These are phyloP conservation scores for Backusella sp. DNA, from an alignment of 192 early-diverging fungal genomes.

Conservation along the genomic window DNA sequence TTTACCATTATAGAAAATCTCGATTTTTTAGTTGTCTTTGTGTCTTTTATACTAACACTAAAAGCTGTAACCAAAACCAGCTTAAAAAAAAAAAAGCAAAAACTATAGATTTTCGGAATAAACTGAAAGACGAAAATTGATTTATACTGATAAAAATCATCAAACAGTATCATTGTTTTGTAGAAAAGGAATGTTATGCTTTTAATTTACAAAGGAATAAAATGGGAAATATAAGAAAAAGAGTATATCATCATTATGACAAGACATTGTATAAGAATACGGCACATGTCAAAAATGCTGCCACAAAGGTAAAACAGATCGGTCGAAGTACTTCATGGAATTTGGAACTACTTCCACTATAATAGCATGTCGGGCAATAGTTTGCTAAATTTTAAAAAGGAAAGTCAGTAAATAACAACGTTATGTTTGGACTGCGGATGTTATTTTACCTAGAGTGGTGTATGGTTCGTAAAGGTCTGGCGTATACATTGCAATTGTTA, in stretches of 20 bases:
- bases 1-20: no score
- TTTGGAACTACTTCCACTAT: conserved; percentile 14
- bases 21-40: neutral
- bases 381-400: conserved; percentile 13
- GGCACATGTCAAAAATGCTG: neutral
- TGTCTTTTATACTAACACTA: neutral
- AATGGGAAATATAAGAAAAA: neutral
- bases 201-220: neutral
- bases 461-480: conserved; percentile 24
- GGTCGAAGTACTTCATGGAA: neutral
- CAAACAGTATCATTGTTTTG: neutral
- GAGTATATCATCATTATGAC: neutral
- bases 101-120: neutral
- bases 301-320: neutral
- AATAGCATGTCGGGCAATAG: conserved; percentile 31
- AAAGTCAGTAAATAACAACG: conserved; percentile 19
- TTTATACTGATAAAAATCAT: neutral
- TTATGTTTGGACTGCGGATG: neutral
- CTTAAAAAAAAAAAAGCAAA: neutral
- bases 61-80: neutral
- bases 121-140: neutral
- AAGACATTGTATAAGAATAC: neutral
- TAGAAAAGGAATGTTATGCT: neutral
- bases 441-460: conserved; percentile 4
- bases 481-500: conserved; percentile 34